Base-by-base conservation (phyloP, 2,329 filamentous ascomycete species). In the Amylocarpus encephaloides region DNA sequence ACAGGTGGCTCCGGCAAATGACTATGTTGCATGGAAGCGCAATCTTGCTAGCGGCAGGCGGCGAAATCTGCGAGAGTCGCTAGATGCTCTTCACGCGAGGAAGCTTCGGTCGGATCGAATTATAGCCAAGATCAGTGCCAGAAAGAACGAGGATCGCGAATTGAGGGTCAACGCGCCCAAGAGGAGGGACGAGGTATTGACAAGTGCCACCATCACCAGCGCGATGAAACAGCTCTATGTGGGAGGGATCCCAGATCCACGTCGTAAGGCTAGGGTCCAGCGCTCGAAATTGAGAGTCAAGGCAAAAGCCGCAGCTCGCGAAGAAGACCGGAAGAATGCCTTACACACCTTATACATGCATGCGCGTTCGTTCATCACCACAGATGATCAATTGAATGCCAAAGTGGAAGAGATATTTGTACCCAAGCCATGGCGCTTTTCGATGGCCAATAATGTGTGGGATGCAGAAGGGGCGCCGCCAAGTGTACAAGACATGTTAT, bases 311-410 rank as follows among this genome's bases (percentile, higher is more conserved):
- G 70, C 68, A 9, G 67, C 71, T 47, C 82, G 82, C 64, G 73
- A 75, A 39, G 75, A 82, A 51, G 74, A 76, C 47, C 79, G 86
- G 45, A 76, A 79, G 53, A 81, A 92, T 58, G 78, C 84, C 13
- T 71, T 98, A 29, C 88, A 95, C 69, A 83, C 88, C 51, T 78
- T 98, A 11, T 98, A 98, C 71, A 86, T 93, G 71, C 86, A 90
- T 60, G 90, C 93, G 5, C 80, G 86, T 22, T 74, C 80, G 35
- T 98, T 97, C 71, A 96, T 98, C 65, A 83, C 89, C 15, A 83
- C 78, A 19, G 90, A 95, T 66, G 71, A 77, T 45, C 85, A 95
- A 66, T 78, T 98, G 32, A 78, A 86, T 59, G 73, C 74, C 13
- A 78, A 82, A 57, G 83, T 96, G 50, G 85, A 94, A 18, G 71